Conservation (phyloP, 371 early-diverging fungal species). For the Caulochytrium protostelioides region DNA sequence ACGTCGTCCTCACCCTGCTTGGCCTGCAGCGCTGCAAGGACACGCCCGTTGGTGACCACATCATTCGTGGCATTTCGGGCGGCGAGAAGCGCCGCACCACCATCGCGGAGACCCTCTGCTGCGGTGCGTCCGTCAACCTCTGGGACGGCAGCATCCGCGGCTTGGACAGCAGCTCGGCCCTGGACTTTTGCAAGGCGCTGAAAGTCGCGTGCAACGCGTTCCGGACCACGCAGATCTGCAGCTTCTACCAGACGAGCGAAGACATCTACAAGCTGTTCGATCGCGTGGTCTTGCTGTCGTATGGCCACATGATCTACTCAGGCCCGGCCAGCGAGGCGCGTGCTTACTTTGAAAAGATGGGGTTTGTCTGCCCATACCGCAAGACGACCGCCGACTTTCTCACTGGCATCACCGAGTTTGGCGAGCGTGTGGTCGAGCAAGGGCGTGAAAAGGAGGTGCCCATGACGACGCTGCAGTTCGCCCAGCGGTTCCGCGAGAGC, state of each 20-base stretch:
- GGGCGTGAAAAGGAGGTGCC: slow-evolving; percentile 31
- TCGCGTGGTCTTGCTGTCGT: slow-evolving; percentile 41
- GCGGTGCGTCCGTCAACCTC: slow-evolving; percentile 39
- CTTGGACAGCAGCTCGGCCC: slow-evolving; percentile 70
- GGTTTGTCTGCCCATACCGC: slow-evolving; percentile 40
- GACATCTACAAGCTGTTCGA: slow-evolving; percentile 55
- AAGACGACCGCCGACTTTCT: slow-evolving; percentile 56
- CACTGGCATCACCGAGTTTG: slow-evolving; percentile 39
- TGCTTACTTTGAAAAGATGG: slow-evolving; percentile 38
- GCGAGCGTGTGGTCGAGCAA: slow-evolving; percentile 31
- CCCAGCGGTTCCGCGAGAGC: slow-evolving; percentile 18
- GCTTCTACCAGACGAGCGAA: slow-evolving; percentile 46
- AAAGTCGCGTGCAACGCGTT: slow-evolving; percentile 40
- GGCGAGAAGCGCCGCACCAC: too few species aligned
- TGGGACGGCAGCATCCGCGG: slow-evolving; percentile 78
- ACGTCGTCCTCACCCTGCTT: too few species aligned
- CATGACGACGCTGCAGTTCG: slow-evolving; percentile 19
- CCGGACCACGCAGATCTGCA: slow-evolving; percentile 37
- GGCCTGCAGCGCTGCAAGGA: too few species aligned
- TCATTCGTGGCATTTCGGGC: too few species aligned
- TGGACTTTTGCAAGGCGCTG: slow-evolving; percentile 45
- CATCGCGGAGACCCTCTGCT: slow-evolving; percentile 10
- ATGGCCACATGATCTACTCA: slow-evolving; percentile 49
- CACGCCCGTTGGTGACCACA: too few species aligned
- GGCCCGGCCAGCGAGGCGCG: slow-evolving; percentile 29